Percentiles rank a stretch among this genome's conserved stretches.
Evolutionary conservation across 768 basidiomycete genomes (phyloP).

Genomic region (Agrocybe chaxingu): DNA sequence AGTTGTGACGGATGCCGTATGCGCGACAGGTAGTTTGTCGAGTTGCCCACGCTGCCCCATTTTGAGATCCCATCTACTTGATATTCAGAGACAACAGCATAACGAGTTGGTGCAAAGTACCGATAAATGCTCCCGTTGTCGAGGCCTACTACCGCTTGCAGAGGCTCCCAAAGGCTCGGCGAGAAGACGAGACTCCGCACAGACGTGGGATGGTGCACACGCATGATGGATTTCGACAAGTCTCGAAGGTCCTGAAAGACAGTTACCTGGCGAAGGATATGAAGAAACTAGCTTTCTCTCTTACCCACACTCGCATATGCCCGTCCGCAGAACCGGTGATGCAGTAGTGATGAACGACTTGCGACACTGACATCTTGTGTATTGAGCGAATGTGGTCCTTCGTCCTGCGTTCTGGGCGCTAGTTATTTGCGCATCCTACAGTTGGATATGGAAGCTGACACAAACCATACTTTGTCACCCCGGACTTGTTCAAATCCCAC

Average conservation of each 20-base stretch:
- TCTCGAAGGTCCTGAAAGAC: slow-evolving; percentile 65
- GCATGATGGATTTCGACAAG: slow-evolving; percentile 63
- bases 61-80: slow-evolving; percentile 69
- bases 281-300: slow-evolving; percentile 14
- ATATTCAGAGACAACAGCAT: background rate
- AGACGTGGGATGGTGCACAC: slow-evolving; percentile 66
- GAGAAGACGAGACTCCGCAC: slow-evolving; percentile 73
- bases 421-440: background rate
- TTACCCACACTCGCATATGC: slow-evolving; percentile 77
- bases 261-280: background rate
- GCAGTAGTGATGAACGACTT: slow-evolving; percentile 66
- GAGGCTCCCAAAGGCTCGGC: slow-evolving; percentile 57
- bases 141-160: slow-evolving; percentile 66
- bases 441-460: background rate
- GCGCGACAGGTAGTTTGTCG: slow-evolving; percentile 72
- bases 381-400: slow-evolving; percentile 75
- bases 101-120: slow-evolving; percentile 25
- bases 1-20: slow-evolving; percentile 66
- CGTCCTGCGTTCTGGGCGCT: slow-evolving; percentile 50
- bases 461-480: slow-evolving; percentile 68
- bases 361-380: slow-evolving; percentile 64
- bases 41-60: slow-evolving; percentile 74
- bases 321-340: slow-evolving; percentile 82
- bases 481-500: slow-evolving; percentile 75
- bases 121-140: slow-evolving; percentile 71